Conservation (phyloP, 2,329 filamentous ascomycete species). For the Microsporum ferrugineum region DNA sequence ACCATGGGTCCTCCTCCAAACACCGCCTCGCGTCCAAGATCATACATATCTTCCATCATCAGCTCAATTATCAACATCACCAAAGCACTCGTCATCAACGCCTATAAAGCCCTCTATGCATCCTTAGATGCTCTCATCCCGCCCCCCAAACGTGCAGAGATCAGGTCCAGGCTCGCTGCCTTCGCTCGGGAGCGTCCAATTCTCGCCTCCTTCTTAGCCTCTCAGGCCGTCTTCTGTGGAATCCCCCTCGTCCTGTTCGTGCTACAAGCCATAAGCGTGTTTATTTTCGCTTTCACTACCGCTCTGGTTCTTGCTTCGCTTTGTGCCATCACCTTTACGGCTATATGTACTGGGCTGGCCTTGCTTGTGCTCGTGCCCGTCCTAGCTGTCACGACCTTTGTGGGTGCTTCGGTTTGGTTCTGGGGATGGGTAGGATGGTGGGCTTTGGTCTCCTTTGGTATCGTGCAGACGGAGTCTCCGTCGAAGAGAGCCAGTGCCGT, state of each 20-base stretch:
- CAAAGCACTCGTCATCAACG: neutral
- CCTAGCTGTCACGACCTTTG: constrained; percentile 52
- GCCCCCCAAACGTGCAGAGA: constrained; percentile 48
- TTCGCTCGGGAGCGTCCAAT: constrained; percentile 57
- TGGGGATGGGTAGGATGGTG: constrained; percentile 52
- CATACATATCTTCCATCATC: neutral
- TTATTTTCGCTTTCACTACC: constrained; percentile 50
- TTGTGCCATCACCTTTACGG: constrained; percentile 47
- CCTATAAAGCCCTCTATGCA: constrained; percentile 11
- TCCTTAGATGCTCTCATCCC: constrained; percentile 45
- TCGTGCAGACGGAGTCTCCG: neutral
- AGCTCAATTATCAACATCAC: constrained; percentile 2
- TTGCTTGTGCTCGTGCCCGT: constrained; percentile 57
- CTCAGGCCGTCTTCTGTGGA: constrained; percentile 54
- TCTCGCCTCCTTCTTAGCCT: constrained; percentile 55
- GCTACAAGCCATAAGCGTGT: constrained; percentile 51
- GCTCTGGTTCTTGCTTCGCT: constrained; percentile 45
- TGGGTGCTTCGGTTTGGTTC: constrained; percentile 52
- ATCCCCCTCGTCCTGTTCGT: constrained; percentile 59
- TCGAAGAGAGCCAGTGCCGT: neutral
- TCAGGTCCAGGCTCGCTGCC: constrained; percentile 41
- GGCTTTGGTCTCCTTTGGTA: constrained; percentile 14
- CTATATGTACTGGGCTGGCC: constrained; percentile 57
- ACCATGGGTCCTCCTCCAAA: neutral
- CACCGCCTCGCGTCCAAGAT: neutral